phyloP scores from a whole-genome alignment of 305 asterid genomes.

The Plantago coronopus region DNA sequence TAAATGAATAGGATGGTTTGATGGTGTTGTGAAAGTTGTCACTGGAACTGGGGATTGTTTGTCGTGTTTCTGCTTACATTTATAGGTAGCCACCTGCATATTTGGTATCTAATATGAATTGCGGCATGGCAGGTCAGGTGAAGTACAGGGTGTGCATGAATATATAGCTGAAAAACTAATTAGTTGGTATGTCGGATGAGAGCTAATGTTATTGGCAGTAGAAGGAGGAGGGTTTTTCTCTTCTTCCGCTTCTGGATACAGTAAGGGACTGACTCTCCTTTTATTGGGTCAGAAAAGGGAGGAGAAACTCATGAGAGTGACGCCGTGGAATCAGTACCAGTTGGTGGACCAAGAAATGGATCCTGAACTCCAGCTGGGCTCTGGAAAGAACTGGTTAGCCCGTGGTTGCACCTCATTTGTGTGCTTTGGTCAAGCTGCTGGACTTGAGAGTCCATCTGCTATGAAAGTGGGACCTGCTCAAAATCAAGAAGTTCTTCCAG shows the following conservation, averaged over 20 bases:
- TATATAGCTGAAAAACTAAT: constrained; percentile 27
- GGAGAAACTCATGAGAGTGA: constrained; percentile 92
- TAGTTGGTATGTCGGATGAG: constrained; percentile 62
- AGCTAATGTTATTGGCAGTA: constrained; percentile 90
- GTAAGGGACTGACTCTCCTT: constrained; percentile 86
- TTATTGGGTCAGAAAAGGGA: constrained; percentile 73
- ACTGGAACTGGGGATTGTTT: constrained; percentile 1
- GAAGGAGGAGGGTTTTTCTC: constrained; percentile 99
- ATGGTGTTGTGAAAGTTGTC: constrained; percentile 1
- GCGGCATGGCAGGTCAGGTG: constrained; percentile 33
- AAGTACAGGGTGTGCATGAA: constrained; percentile 16
- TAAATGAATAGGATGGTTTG: background rate
- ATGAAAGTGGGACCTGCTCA: constrained; percentile 67
- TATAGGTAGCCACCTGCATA: background rate
- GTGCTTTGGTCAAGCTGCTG: constrained; percentile 76
- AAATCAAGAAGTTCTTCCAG: constrained; percentile 46
- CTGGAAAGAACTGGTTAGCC: constrained; percentile 60
- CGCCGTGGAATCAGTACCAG: constrained; percentile 97
- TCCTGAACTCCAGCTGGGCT: constrained; percentile 85
- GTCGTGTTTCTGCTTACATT: constrained; percentile 5
- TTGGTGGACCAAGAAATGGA: constrained; percentile 85
- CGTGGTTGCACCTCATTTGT: constrained; percentile 76
- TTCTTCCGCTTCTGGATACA: constrained; percentile 91
- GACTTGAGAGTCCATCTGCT: constrained; percentile 59
- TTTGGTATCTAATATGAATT: constrained; percentile 19